Evolutionary conservation across 164 flowering plant genomes (phyloP), one percentile per base, ranked within the genome.

Genomic region (Vitis cinerea): DNA sequence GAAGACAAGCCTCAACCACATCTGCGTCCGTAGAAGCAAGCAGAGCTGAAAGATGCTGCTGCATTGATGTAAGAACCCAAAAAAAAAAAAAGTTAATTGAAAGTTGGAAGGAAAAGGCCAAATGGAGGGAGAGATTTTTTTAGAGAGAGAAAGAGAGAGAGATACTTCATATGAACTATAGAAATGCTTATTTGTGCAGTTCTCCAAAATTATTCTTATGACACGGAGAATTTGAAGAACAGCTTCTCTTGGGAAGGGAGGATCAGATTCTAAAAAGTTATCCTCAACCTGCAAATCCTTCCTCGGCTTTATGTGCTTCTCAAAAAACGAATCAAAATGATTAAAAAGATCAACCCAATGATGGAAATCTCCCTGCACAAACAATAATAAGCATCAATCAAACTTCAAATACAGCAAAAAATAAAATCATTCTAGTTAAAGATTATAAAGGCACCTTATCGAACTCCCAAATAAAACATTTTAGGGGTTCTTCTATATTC

Each of bases 341-440:
- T 86, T 88, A 64, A 92, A 92, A 59, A 94, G 92, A 77, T 90
- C 95, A 62, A 88, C 90, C 99, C 99, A 94, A 54, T 94, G 99
- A 79, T 94, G 91, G 68, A 92, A 94, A 78, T 94, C 97, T 29
- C 99, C 99, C 99, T 94, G 94, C 71, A 77, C 8, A 57, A 61
- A 52, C 6, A 51, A 72, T 17, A 59, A 55, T 27, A 73, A 52
- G 47, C 10, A 56, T 67, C 67, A 72, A 68, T 59, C 49, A 66
- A 61, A 64, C 19, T 52, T 13, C 52, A 71, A 6, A 1, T 23
- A 17, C 31, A 52, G 59, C 4, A 37, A 50, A 69, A 62, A 11
- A 30, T 12, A 61, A 17, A 17, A 23, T 53, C 14, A 2, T n/a
- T 67, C 14, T 6, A 50, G 6, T 12, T 56, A 27, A 59, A 17